These are phyloP conservation scores for Populus nigra DNA, from an alignment of 345 rosid species.

Conservation along the genomic window DNA sequence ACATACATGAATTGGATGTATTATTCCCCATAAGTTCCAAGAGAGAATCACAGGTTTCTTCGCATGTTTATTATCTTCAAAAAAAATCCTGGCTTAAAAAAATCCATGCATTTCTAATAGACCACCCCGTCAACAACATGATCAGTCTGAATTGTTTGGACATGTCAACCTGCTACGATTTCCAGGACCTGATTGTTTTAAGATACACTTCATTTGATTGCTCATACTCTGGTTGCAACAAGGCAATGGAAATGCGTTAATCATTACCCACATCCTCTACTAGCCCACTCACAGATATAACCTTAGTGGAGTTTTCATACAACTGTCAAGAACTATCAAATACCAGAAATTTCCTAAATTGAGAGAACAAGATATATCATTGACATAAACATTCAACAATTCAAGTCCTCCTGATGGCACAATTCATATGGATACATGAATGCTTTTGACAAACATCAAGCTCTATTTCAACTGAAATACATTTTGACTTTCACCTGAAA, in stretches of 20 bases:
- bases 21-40: neutral
- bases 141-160: neutral
- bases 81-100: neutral
- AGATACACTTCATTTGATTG: neutral
- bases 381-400: neutral
- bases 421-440: neutral
- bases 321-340: neutral
- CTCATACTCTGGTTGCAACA: neutral
- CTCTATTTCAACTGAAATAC: neutral
- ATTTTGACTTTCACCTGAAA: conserved; percentile 50
- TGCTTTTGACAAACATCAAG: neutral
- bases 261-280: conserved; percentile 1
- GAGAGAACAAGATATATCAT: neutral
- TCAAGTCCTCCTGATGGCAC: neutral
- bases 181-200: neutral
- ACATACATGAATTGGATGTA: neutral
- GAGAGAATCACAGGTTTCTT: neutral
- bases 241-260: neutral
- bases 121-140: neutral
- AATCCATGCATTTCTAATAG: neutral
- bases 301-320: neutral
- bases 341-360: neutral
- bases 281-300: neutral
- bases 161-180: neutral
- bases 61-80: neutral